phyloP scores from a whole-genome alignment of 306 rosid species.

The Mucuna pruriens region DNA sequence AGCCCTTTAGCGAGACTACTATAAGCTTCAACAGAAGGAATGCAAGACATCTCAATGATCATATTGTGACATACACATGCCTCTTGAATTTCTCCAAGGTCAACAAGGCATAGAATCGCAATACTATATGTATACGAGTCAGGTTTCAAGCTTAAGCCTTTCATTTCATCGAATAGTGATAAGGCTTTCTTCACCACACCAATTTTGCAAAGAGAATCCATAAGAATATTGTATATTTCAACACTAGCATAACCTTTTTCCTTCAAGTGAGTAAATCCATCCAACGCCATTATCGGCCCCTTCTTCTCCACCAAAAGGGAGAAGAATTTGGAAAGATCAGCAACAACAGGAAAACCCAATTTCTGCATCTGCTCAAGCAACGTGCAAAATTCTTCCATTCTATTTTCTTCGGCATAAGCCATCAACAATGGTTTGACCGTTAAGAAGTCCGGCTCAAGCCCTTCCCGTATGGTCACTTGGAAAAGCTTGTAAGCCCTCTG shows the following conservation, averaged over 20 bases:
- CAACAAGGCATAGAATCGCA: constrained; percentile 62
- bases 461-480: constrained; percentile 59
- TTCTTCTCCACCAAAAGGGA: constrained; percentile 57
- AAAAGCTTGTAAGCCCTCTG: constrained; percentile 81
- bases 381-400: constrained; percentile 58
- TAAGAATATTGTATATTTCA: constrained; percentile 62
- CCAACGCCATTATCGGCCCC: constrained; percentile 54
- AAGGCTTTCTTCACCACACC: constrained; percentile 61
- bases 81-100: constrained; percentile 57
- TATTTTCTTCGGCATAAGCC: constrained; percentile 53
- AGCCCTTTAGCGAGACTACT: constrained; percentile 70
- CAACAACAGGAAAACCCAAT: constrained; percentile 53
- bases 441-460: constrained; percentile 59
- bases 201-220: constrained; percentile 61
- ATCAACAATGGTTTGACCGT: constrained; percentile 64
- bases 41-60: constrained; percentile 69
- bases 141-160: constrained; percentile 49
- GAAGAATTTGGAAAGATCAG: constrained; percentile 61
- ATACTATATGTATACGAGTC: constrained; percentile 56
- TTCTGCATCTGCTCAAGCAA: constrained; percentile 67
- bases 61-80: constrained; percentile 76
- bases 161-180: constrained; percentile 66
- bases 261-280: constrained; percentile 58
- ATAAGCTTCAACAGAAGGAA: constrained; percentile 76
- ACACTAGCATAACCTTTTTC: constrained; percentile 54